A percentile compares a stretch with the other conserved stretches of the same genome.
Evolutionary conservation across 2,329 filamentous ascomycete genomes (phyloP).

Genomic region (Xylaria sp.): DNA sequence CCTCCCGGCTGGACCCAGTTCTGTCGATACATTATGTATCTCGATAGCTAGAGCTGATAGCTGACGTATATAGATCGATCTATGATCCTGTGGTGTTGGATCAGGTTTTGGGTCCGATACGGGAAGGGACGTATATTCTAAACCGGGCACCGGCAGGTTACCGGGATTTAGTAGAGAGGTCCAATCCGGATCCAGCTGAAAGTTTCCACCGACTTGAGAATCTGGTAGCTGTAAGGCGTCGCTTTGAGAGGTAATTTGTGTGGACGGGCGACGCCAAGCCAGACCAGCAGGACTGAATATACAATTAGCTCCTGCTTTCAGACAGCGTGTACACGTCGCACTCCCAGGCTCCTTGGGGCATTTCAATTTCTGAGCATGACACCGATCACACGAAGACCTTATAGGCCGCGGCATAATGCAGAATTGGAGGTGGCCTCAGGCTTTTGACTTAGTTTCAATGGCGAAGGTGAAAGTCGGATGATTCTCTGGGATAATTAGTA

Average conservation of each 20-base stretch:
- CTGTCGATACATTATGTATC: conserved; percentile 44
- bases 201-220: neutral
- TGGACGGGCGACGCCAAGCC: conserved; percentile 32
- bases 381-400: conserved; percentile 50
- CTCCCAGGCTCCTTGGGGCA: conserved; percentile 55
- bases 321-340: conserved; percentile 55
- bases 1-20: conserved; percentile 37
- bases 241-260: conserved; percentile 34
- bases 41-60: conserved; percentile 44
- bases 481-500: too few species aligned
- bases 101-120: conserved; percentile 8
- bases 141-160: neutral
- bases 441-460: neutral
- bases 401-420: conserved; percentile 42
- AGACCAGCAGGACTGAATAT: conserved; percentile 55
- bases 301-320: conserved; percentile 55
- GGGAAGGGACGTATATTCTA: conserved; percentile 8
- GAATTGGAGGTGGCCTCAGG: neutral
- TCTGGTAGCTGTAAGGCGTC: conserved; percentile 17
- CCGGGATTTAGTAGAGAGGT: conserved; percentile 19
- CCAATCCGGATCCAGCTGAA: conserved; percentile 43
- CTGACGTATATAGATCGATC: conserved; percentile 38
- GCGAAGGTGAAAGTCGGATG: neutral
- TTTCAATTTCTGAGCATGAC: conserved; percentile 60
- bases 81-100: conserved; percentile 28